phyloP scores from a whole-genome alignment of 225 moss, liverwort and hornwort genomes.

The Physcomitrium patens region DNA sequence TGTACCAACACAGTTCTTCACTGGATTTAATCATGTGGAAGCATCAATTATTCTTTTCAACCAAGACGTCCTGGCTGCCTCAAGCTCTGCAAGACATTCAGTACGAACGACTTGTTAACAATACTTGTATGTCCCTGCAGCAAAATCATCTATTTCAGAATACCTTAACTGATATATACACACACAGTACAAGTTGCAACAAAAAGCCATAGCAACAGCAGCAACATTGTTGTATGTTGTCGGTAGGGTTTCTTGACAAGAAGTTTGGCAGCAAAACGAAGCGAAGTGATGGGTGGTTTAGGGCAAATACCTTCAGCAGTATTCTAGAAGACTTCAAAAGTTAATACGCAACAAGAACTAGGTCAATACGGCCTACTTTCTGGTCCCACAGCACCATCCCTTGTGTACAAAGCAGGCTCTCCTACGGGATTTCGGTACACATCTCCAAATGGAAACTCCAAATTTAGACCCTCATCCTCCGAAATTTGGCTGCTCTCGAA shows the following conservation, averaged over 20 bases:
- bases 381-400: conserved; percentile 13
- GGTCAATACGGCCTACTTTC: conserved; percentile 41
- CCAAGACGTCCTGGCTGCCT: conserved; percentile 27
- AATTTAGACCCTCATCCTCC: conserved; percentile 72
- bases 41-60: conserved; percentile 36
- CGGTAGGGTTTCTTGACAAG: background rate
- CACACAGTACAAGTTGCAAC: conserved; percentile 10
- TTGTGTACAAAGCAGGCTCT: conserved; percentile 35
- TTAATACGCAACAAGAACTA: conserved; percentile 5
- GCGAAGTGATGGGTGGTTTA: background rate
- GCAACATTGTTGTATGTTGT: background rate
- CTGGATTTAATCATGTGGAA: conserved; percentile 30
- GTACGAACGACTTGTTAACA: conserved; percentile 22
- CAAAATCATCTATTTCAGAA: conserved; percentile 7
- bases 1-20: conserved; percentile 34
- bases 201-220: conserved; percentile 11
- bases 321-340: conserved; percentile 16
- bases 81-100: conserved; percentile 39
- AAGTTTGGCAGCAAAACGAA: background rate
- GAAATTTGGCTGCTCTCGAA: conserved; percentile 76
- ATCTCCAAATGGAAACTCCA: conserved; percentile 95
- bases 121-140: background rate
- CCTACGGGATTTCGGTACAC: conserved; percentile 75
- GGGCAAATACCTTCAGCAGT: conserved; percentile 39
- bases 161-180: too few species aligned